Percentiles rank a stretch among this genome's conserved stretches.
Evolutionary conservation across 352 stramenopile species (phyloP).

Genomic region (Pythium volutum): DNA sequence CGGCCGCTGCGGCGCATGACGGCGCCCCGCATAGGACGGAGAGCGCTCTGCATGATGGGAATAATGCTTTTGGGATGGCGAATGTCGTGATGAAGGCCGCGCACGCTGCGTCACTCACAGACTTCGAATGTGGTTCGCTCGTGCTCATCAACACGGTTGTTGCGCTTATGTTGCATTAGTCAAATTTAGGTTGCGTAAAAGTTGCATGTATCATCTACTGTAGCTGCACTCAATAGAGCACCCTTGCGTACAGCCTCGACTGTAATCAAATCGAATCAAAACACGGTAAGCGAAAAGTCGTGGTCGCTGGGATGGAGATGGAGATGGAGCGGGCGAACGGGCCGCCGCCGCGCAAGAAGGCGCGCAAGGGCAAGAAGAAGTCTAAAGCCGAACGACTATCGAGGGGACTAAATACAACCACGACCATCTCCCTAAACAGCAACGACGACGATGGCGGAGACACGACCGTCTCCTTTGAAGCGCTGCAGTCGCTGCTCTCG

Average conservation of each 20-base stretch:
- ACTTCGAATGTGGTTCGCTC: constrained; percentile 16
- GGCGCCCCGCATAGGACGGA: constrained; percentile 23
- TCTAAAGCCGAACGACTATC: constrained; percentile 48
- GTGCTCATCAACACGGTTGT: constrained; percentile 15
- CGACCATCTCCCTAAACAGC: neutral
- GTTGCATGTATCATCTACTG: constrained; percentile 6
- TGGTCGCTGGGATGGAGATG: neutral
- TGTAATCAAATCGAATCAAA: neutral
- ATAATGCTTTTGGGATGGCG: neutral
- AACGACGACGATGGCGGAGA: neutral
- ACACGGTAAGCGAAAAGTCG: neutral
- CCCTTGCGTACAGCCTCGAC: neutral
- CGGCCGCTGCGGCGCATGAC: constrained; percentile 19
- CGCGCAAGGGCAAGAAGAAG: constrained; percentile 33
- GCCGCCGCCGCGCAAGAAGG: constrained; percentile 20
- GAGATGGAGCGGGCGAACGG: neutral
- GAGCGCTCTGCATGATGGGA: constrained; percentile 32
- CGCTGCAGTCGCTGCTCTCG: constrained; percentile 27
- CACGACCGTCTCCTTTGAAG: constrained; percentile 9
- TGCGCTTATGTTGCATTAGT: neutral
- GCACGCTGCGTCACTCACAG: constrained; percentile 16
- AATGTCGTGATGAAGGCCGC: neutral
- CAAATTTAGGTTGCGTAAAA: constrained; percentile 1
- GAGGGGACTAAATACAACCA: constrained; percentile 3
- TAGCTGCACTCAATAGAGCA: constrained; percentile 1